phyloP scores from a whole-genome alignment of 306 rosid species.

The Medicago lupulina region DNA sequence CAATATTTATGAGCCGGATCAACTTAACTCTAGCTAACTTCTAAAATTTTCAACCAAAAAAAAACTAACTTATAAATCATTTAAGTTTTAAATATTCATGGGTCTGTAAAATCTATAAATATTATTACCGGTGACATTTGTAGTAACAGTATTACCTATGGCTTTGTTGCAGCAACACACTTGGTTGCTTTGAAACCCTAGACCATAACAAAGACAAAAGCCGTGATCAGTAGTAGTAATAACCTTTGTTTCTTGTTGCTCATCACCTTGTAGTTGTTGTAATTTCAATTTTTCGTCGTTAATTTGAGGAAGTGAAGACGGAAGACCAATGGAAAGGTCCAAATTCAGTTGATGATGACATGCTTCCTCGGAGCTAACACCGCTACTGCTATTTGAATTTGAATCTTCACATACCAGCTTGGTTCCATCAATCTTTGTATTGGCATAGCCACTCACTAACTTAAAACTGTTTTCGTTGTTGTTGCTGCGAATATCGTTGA shows the following conservation, averaged over 20 bases:
- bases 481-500: not conserved
- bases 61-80: not conserved
- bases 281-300: conserved; percentile 31
- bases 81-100: conserved; percentile 45
- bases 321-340: conserved; percentile 69
- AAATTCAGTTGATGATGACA: conserved; percentile 52
- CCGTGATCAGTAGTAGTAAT: conserved; percentile 2
- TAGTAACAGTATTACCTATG: conserved; percentile 21
- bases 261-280: not conserved
- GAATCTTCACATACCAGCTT: conserved; percentile 50
- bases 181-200: conserved; percentile 57
- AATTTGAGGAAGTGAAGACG: conserved; percentile 32
- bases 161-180: conserved; percentile 53
- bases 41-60: not conserved
- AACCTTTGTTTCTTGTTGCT: conserved; percentile 30
- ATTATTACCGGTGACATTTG: conserved; percentile 23
- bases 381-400: conserved; percentile 49
- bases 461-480: not conserved
- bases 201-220: conserved; percentile 55
- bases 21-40: conserved; percentile 8
- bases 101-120: conserved; percentile 53
- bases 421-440: conserved; percentile 1
- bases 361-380: conserved; percentile 51
- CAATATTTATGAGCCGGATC: not conserved
- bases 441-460: conserved; percentile 15